phyloP scores from a whole-genome alignment of 1,284 basidiomycete genomes.

The Leccinum solheimii region DNA sequence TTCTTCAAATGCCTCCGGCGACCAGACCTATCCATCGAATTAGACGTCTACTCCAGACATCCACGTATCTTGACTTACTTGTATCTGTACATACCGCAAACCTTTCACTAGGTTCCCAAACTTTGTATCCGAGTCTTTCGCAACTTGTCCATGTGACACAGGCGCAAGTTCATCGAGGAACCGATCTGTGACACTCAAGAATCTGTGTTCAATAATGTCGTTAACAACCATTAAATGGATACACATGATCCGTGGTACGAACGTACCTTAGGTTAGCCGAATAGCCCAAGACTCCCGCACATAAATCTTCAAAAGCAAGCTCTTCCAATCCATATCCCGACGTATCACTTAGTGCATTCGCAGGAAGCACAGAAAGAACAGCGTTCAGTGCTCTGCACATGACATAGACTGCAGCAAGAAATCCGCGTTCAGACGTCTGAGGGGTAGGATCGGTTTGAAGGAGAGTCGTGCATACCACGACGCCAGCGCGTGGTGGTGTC shows the following conservation, averaged over 20 bases:
- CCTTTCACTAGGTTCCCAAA: slow-evolving; percentile 84
- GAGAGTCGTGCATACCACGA: slow-evolving; percentile 69
- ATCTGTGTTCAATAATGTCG: slow-evolving; percentile 45
- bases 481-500: slow-evolving; percentile 90
- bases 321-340: slow-evolving; percentile 81
- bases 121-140: slow-evolving; percentile 76
- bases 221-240: background rate
- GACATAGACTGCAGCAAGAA: slow-evolving; percentile 81
- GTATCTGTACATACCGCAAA: slow-evolving; percentile 77
- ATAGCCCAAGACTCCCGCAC: slow-evolving; percentile 80
- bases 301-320: slow-evolving; percentile 83
- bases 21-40: slow-evolving; percentile 70
- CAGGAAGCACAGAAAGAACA: slow-evolving; percentile 70
- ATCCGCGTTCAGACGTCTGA: slow-evolving; percentile 65
- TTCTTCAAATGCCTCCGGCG: slow-evolving; percentile 91
- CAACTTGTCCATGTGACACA: slow-evolving; percentile 69
- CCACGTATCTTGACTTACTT: slow-evolving; percentile 46
- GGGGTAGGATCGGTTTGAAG: slow-evolving; percentile 46
- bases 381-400: slow-evolving; percentile 84
- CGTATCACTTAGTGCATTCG: slow-evolving; percentile 75
- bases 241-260: background rate
- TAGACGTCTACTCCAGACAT: slow-evolving; percentile 1
- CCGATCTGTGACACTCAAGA: slow-evolving; percentile 84
- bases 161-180: slow-evolving; percentile 79
- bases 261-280: slow-evolving; percentile 73